Conservation (phyloP, 2,329 filamentous ascomycete species). For the Erysiphe pulchra region DNA sequence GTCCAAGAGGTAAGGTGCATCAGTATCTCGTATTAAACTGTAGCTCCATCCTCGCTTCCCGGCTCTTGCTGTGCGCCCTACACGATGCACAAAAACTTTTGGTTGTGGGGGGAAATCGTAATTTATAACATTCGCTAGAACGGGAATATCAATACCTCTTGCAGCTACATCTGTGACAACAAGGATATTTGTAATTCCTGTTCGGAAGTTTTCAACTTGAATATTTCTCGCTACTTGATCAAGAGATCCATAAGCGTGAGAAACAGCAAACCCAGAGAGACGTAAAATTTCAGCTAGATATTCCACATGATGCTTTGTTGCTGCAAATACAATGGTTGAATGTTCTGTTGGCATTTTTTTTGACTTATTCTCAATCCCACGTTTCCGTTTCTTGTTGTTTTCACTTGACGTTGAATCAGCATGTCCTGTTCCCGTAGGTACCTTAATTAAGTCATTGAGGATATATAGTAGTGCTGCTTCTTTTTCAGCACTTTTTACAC, state of each 20-base stretch:
- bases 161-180: conserved; percentile 94
- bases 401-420: conserved; percentile 14
- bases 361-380: conserved; percentile 24
- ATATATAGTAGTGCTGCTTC: conserved; percentile 79
- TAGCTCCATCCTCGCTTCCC: conserved; percentile 87
- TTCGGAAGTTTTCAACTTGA: conserved; percentile 74
- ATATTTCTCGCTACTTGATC: conserved; percentile 84
- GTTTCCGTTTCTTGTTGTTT: conserved; percentile 46
- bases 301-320: conserved; percentile 94
- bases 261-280: conserved; percentile 63
- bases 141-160: conserved; percentile 89
- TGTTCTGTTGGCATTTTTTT: conserved; percentile 58
- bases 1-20: conserved; percentile 79
- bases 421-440: conserved; percentile 44
- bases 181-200: conserved; percentile 63
- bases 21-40: conserved; percentile 66
- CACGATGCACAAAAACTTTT: conserved; percentile 89
- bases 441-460: conserved; percentile 74
- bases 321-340: conserved; percentile 84
- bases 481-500: conserved; percentile 76
- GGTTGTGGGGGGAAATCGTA: conserved; percentile 94
- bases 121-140: conserved; percentile 92
- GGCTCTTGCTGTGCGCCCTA: conserved; percentile 84
- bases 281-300: conserved; percentile 66
- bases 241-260: conserved; percentile 81